These are phyloP conservation scores for Gremmenia infestans DNA, from an alignment of 2,329 filamentous ascomycete genomes.

Conservation along the genomic window DNA sequence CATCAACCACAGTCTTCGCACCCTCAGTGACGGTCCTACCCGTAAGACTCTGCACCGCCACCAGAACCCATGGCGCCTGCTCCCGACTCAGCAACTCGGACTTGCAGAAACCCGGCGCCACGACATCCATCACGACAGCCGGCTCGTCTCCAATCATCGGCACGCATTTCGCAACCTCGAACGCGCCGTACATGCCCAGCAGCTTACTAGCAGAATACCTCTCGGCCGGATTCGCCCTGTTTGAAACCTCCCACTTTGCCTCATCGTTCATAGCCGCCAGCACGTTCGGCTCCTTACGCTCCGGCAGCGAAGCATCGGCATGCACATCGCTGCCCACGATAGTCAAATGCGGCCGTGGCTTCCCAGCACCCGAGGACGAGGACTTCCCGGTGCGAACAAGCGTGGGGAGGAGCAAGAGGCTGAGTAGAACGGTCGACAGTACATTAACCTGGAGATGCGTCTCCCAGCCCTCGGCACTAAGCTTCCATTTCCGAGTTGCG, in stretches of 20 bases:
- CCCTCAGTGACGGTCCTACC: slow-evolving; percentile 21
- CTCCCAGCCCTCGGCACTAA: slow-evolving; percentile 12
- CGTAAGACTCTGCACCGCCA: slow-evolving; percentile 5
- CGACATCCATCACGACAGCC: slow-evolving; percentile 23
- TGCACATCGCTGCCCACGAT: slow-evolving; percentile 39
- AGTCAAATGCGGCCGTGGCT: slow-evolving; percentile 32
- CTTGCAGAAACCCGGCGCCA: slow-evolving; percentile 29
- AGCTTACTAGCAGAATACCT: slow-evolving; percentile 28
- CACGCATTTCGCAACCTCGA: slow-evolving; percentile 18
- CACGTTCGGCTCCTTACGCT: slow-evolving; percentile 26
- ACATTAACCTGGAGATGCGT: slow-evolving; percentile 25
- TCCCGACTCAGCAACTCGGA: slow-evolving; percentile 21
- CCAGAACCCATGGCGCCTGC: slow-evolving; percentile 1
- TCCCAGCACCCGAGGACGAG: slow-evolving; percentile 27
- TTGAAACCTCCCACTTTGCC: not conserved
- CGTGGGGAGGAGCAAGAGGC: slow-evolving; percentile 18
- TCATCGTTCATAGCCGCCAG: slow-evolving; percentile 11
- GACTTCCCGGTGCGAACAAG: slow-evolving; percentile 3
- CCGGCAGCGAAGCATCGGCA: slow-evolving; percentile 31
- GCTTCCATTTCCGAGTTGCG: slow-evolving; percentile 5
- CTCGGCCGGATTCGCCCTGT: not conserved
- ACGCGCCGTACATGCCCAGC: slow-evolving; percentile 18
- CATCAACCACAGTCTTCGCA: slow-evolving; percentile 23
- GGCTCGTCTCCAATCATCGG: slow-evolving; percentile 12
- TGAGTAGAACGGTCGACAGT: slow-evolving; percentile 23